Conservation (phyloP, 306 rosid genomes). For the Quercus mongolica region DNA sequence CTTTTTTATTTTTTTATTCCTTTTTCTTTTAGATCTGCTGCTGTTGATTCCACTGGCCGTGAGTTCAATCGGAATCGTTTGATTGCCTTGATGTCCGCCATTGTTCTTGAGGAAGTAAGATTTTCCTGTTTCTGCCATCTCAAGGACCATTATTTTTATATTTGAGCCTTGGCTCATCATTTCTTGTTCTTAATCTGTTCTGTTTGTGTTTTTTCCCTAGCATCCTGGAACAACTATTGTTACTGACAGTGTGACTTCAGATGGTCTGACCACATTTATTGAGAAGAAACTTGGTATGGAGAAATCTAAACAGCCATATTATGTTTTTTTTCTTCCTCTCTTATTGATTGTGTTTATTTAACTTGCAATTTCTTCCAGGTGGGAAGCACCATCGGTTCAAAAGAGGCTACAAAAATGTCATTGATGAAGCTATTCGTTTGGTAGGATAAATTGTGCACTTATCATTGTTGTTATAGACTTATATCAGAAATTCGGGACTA, state of each 20-base stretch:
- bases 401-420: conserved; percentile 97
- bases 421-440: conserved; percentile 94
- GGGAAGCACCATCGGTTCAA: conserved; percentile 95
- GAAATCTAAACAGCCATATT: conserved; percentile 16
- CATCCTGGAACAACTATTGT: conserved; percentile 95
- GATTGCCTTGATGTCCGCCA: conserved; percentile 94
- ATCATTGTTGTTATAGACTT: neutral
- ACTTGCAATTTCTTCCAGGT: conserved; percentile 45
- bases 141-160: conserved; percentile 5
- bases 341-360: neutral
- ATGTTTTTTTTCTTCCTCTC: neutral
- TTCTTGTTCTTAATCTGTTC: conserved; percentile 1
- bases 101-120: conserved; percentile 88
- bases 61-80: conserved; percentile 90
- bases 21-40: conserved; percentile 77
- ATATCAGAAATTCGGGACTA: neutral
- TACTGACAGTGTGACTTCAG: conserved; percentile 97
- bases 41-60: conserved; percentile 81
- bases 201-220: conserved; percentile 34
- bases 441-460: conserved; percentile 39
- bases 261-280: conserved; percentile 86
- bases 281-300: conserved; percentile 86
- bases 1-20: too few relatives aligned
- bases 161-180: neutral
- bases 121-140: conserved; percentile 16